These are phyloP conservation scores for Fusarium torulosum DNA, from an alignment of 2,329 filamentous ascomycete species.

Conservation along the genomic window DNA sequence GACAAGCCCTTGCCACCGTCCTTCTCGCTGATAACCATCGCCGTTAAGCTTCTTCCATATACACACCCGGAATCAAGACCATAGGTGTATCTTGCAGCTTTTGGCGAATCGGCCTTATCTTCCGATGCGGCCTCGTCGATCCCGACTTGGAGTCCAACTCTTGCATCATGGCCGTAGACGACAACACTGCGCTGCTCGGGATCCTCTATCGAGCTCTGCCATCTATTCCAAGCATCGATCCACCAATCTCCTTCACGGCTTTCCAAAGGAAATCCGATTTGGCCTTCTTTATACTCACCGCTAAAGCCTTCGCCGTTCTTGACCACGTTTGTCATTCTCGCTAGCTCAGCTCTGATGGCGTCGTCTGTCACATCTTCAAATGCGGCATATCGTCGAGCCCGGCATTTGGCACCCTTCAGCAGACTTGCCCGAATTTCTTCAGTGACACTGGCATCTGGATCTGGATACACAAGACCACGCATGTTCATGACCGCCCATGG, in stretches of 20 bases:
- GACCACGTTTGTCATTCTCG: not conserved
- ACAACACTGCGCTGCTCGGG: slow-evolving; percentile 66
- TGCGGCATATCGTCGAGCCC: slow-evolving; percentile 19
- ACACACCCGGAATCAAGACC: slow-evolving; percentile 87
- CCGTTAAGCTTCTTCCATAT: slow-evolving; percentile 61
- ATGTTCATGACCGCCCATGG: slow-evolving; percentile 88
- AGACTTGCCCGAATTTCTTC: slow-evolving; percentile 21
- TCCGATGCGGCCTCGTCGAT: not conserved
- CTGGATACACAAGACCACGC: slow-evolving; percentile 74
- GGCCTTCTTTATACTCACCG: not conserved
- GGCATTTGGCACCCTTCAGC: slow-evolving; percentile 33
- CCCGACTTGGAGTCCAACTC: slow-evolving; percentile 67
- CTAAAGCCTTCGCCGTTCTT: slow-evolving; percentile 9
- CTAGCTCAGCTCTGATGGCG: slow-evolving; percentile 1
- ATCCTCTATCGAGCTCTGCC: slow-evolving; percentile 26
- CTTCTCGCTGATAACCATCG: slow-evolving; percentile 21
- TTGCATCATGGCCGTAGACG: slow-evolving; percentile 86
- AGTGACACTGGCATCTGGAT: not conserved
- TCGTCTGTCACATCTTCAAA: slow-evolving; percentile 8
- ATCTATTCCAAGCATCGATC: slow-evolving; percentile 39
- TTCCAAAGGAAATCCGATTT: slow-evolving; percentile 24
- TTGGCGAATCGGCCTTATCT: not conserved
- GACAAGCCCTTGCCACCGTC: not conserved
- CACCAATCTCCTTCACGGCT: slow-evolving; percentile 31
- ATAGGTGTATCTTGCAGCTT: slow-evolving; percentile 71